Evolutionary conservation across 2,329 filamentous ascomycete species (phyloP), one percentile per base, ranked within the genome.

Genomic region (Blumeria hordei): DNA sequence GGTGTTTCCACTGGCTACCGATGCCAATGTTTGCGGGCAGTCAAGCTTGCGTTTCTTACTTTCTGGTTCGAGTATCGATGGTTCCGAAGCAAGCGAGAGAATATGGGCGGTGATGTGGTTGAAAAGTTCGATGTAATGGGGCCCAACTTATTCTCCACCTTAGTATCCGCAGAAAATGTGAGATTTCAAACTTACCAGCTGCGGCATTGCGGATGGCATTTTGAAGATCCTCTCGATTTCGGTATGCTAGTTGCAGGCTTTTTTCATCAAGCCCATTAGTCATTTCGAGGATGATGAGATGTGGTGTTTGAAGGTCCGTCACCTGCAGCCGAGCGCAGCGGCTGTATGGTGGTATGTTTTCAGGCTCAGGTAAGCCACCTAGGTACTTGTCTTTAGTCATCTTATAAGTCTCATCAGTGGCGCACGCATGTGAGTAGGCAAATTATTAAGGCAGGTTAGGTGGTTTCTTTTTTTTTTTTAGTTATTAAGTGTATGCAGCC

Each of bases 51-150:
- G 56, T 55, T 66, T 66, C 57, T 67, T 67, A 8, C 61, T 57
- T 28, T 58, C 59, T 18, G 60, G 63, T 45, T 64, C 62, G n/a
- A 18, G 12, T 12, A 36, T 14, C 32, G 59, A 58, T n/a, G 47
- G 51, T 18, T 53, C 51, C 8, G 57, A 18, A 7, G 58, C 41
- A 10, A 62, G 54, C 18, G 50, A 58, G 47, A 59, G 59, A 53
- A 67, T 56, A 54, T 66, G 59, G 8, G 60, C 54, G 12, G 64
- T 65, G 35, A 67, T 66, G 47, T 65, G 60, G 54, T 66, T 66
- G 57, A 67, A 67, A 6, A 67, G 58, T 57, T 66, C 65, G 44
- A 64, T 60, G 28, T 65, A 65, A 41, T 61, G 59, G 33, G 62
- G 60, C 11, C 60, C 61, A 52, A 57, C 63, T 65, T 35, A 49